Evolutionary conservation across 2,329 filamentous ascomycete species (phyloP), one percentile per base, ranked within the genome.

Genomic region (Neonectria magnoliae): DNA sequence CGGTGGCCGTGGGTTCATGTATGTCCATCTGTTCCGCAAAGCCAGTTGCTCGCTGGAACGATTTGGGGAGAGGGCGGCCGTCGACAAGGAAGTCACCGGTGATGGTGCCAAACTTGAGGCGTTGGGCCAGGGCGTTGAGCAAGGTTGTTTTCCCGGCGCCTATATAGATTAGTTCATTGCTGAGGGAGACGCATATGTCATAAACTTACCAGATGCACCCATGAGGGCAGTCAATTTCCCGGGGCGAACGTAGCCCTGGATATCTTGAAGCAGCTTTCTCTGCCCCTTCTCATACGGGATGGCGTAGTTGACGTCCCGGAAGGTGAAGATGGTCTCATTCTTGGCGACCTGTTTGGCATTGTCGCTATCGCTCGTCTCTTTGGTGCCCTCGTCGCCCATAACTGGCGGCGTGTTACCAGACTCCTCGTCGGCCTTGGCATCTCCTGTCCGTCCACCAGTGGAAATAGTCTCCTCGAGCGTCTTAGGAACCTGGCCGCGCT

Each of bases 191-290:
- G 22, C 4, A 7, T 38, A 27, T 16, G 7, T 3, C 5, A 41
- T 33, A 1, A 3, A 53, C 71, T 71, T 76, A 75, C 79, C 82
- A 45, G 83, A 84, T 22, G 83, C 82, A 38, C 83, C 91, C 92
- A 95, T 95, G 0, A 94, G 84, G 9, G 92, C 93, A 10, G 92
- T 94, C 54, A 94, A 79, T 57, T 91, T 94, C 33, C 93, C 93
- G 1, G 93, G 93, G 65, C 93, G 91, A 47, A 96, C 92, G 84
- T 90, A 95, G n/a, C 93, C 93, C 71, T 94, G 90, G 1, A 95
- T 90, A 65, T 93, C 85, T 64, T 94, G 87, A 20, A 96, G 81
- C 58, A 96, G 86, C 53, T 89, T 87, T 20, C 91, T 85, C n/a
- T 86, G 80, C 55, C 92, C 87, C 3, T 84, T 83, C 73, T 93